Percentiles rank a stretch among this genome's conserved stretches.
Evolutionary conservation across 768 basidiomycete genomes (phyloP).

Genomic region (Tulasnella sp.): DNA sequence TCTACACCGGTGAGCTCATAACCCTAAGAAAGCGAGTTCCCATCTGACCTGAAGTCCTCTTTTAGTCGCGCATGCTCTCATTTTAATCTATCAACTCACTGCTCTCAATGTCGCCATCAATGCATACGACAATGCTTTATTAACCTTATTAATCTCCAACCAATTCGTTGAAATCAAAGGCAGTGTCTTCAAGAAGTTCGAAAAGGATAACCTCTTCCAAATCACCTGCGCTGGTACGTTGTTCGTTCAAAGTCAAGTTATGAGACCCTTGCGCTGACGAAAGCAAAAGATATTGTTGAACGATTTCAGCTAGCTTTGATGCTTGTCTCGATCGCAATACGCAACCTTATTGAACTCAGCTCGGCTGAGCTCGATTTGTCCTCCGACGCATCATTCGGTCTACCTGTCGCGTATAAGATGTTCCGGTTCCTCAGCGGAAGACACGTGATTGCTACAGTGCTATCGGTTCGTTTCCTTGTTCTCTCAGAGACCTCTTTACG

Average conservation of each 20-base stretch:
- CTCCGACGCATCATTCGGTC: slow-evolving; percentile 48
- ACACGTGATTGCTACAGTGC: slow-evolving; percentile 74
- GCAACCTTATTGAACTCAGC: slow-evolving; percentile 88
- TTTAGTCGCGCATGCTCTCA: slow-evolving; percentile 76
- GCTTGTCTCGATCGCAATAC: slow-evolving; percentile 81
- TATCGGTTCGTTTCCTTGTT: slow-evolving; percentile 52
- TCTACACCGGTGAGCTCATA: slow-evolving; percentile 60
- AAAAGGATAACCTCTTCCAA: slow-evolving; percentile 97
- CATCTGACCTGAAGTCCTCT: not conserved
- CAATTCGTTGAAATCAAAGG: slow-evolving; percentile 99
- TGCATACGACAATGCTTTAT: slow-evolving; percentile 90
- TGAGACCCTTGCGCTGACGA: not conserved
- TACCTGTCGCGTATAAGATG: slow-evolving; percentile 47
- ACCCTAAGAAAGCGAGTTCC: not conserved
- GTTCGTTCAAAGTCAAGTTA: not conserved
- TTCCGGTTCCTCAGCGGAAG: slow-evolving; percentile 77
- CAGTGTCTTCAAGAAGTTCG: slow-evolving; percentile 98
- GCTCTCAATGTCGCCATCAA: slow-evolving; percentile 96
- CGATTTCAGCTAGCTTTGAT: slow-evolving; percentile 87
- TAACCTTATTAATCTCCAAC: slow-evolving; percentile 90
- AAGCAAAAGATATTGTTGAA: slow-evolving; percentile 78
- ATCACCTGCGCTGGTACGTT: slow-evolving; percentile 86
- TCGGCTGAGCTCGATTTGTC: slow-evolving; percentile 75
- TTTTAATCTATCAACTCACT: slow-evolving; percentile 92
- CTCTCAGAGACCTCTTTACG: not conserved